phyloP scores from a whole-genome alignment of 352 stramenopile genomes.

The Phytophthora litchii region DNA sequence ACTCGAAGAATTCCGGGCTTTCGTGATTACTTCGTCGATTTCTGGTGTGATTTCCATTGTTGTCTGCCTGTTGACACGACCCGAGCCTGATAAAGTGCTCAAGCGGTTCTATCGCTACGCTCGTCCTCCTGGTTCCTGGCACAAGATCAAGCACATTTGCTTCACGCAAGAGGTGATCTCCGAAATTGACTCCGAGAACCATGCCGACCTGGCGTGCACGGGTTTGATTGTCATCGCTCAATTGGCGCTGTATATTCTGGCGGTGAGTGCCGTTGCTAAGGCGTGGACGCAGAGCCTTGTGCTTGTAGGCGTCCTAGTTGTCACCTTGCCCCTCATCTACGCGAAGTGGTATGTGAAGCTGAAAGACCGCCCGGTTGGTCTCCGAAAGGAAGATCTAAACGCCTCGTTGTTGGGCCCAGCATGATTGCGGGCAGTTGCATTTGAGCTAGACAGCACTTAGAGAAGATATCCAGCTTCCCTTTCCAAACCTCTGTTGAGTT shows the following conservation, averaged over 20 bases:
- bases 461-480: constrained; percentile 6
- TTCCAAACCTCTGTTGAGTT: neutral
- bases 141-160: constrained; percentile 62
- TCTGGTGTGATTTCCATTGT: constrained; percentile 51
- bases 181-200: constrained; percentile 69
- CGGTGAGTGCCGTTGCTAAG: constrained; percentile 67
- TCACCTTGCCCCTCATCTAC: constrained; percentile 65
- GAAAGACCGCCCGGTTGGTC: constrained; percentile 55
- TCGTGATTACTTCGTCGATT: constrained; percentile 66
- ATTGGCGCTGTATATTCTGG: constrained; percentile 67
- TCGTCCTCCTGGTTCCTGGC: constrained; percentile 64
- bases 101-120: constrained; percentile 75
- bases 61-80: constrained; percentile 47
- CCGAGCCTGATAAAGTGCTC: constrained; percentile 54
- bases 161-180: constrained; percentile 54
- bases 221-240: constrained; percentile 67
- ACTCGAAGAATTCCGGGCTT: constrained; percentile 57
- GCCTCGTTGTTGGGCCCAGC: constrained; percentile 42
- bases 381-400: constrained; percentile 61
- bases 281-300: constrained; percentile 64
- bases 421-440: constrained; percentile 6
- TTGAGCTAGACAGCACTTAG: constrained; percentile 2
- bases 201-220: constrained; percentile 64
- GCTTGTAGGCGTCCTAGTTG: constrained; percentile 43
- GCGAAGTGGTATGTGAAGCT: constrained; percentile 82